Evolutionary conservation across 306 rosid genomes (phyloP).

Genomic region (Coriaria nepalensis): DNA sequence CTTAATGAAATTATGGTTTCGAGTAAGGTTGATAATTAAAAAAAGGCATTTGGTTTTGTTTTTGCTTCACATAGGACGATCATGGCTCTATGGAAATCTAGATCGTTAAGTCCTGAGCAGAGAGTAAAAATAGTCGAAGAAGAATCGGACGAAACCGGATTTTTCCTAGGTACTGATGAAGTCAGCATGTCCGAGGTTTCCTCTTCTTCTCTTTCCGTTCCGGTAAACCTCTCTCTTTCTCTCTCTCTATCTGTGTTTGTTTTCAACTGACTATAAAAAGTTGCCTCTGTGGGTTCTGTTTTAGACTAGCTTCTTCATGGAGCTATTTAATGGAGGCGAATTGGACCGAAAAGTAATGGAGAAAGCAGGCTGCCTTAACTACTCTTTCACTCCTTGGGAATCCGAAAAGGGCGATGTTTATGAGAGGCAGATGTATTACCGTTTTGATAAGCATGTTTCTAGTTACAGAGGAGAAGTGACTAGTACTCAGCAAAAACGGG

Average conservation of each 20-base stretch:
- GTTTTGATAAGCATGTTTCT: conserved; percentile 54
- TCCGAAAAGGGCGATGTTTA: conserved; percentile 46
- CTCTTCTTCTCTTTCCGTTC: conserved; percentile 39
- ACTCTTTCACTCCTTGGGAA: conserved; percentile 83
- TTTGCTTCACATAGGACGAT: conserved; percentile 43
- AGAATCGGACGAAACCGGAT: conserved; percentile 69
- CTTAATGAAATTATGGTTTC: too few relatives aligned
- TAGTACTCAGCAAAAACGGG: conserved; percentile 58
- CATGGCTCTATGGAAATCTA: conserved; percentile 95
- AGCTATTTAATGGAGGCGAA: conserved; percentile 66
- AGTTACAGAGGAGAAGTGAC: conserved; percentile 72
- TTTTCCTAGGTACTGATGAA: conserved; percentile 55
- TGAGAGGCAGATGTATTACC: conserved; percentile 72
- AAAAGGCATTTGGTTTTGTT: too few relatives aligned
- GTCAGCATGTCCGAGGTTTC: conserved; percentile 71
- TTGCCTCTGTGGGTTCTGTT: conserved; percentile 16
- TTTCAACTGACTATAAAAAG: conserved; percentile 11
- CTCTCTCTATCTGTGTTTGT: conserved; percentile 12
- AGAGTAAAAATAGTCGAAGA: conserved; percentile 75
- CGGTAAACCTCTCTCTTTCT: conserved; percentile 37
- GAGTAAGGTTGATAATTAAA: too few relatives aligned
- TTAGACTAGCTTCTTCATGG: conserved; percentile 59
- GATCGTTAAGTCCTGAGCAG: conserved; percentile 86
- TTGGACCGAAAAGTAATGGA: conserved; percentile 72
- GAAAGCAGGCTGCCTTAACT: conserved; percentile 61